A percentile compares a stretch with the other conserved stretches of the same genome.
Evolutionary conservation across 2,329 filamentous ascomycete genomes (phyloP).

Genomic region (Cadophora gregata): DNA sequence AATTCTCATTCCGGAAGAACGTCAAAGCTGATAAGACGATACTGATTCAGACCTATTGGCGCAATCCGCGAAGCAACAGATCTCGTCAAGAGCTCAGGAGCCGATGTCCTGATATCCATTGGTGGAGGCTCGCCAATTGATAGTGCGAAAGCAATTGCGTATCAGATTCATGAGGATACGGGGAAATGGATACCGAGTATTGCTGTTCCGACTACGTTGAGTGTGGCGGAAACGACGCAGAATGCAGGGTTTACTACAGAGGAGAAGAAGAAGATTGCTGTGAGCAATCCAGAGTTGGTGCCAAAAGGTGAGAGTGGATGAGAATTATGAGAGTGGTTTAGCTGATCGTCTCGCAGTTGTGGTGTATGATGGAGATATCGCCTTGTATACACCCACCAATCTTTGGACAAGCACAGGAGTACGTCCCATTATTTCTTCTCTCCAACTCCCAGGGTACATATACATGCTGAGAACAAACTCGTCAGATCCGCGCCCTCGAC

Average conservation of each 20-base stretch:
- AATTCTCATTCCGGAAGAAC: no score
- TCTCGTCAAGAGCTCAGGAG: slow-evolving; percentile 51
- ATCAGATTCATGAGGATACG: slow-evolving; percentile 49
- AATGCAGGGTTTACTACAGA: slow-evolving; percentile 57
- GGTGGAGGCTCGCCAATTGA: slow-evolving; percentile 63
- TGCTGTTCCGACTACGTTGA: slow-evolving; percentile 55
- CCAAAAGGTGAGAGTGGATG: slow-evolving; percentile 42
- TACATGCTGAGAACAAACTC: not conserved
- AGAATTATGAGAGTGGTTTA: no score
- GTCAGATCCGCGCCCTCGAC: slow-evolving; percentile 57
- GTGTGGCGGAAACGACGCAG: slow-evolving; percentile 60
- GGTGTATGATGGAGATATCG: slow-evolving; percentile 60
- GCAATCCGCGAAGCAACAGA: slow-evolving; percentile 58
- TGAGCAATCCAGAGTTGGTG: slow-evolving; percentile 50
- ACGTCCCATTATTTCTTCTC: not conserved
- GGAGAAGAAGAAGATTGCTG: slow-evolving; percentile 56
- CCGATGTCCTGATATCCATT: slow-evolving; percentile 61
- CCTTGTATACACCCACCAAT: slow-evolving; percentile 54
- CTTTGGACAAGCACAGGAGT: slow-evolving; percentile 57
- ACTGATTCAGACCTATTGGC: slow-evolving; percentile 48
- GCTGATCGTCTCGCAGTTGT: slow-evolving; percentile 44
- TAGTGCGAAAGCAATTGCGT: slow-evolving; percentile 53
- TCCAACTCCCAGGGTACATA: not conserved
- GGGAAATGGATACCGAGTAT: slow-evolving; percentile 52
- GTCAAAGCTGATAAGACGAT: not conserved